phyloP scores from a whole-genome alignment of 345 rosid genomes.

The Euphorbia tirucalli region DNA sequence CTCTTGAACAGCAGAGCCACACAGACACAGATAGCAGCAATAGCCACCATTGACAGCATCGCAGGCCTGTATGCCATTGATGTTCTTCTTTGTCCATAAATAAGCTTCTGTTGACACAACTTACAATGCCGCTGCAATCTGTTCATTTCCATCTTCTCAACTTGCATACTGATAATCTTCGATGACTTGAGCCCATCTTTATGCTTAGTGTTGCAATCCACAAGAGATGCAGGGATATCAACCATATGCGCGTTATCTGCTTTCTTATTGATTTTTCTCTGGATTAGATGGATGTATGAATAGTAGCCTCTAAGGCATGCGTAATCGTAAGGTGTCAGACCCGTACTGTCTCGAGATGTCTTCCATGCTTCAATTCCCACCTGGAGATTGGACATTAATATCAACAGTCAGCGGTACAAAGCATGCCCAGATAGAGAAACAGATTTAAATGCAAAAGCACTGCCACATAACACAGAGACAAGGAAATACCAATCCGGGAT shows the following conservation, averaged over 20 bases:
- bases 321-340: slow-evolving; percentile 91
- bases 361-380: slow-evolving; percentile 93
- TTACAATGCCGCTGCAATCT: slow-evolving; percentile 46
- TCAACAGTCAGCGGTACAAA: not conserved
- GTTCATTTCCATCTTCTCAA: slow-evolving; percentile 32
- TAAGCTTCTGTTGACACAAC: slow-evolving; percentile 58
- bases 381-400: slow-evolving; percentile 27
- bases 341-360: slow-evolving; percentile 72
- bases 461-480: not conserved
- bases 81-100: slow-evolving; percentile 42
- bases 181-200: slow-evolving; percentile 28
- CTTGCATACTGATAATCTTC: slow-evolving; percentile 43
- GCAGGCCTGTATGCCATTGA: slow-evolving; percentile 84
- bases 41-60: slow-evolving; percentile 92
- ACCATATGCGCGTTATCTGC: slow-evolving; percentile 50
- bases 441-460: not conserved
- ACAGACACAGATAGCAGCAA: slow-evolving; percentile 94
- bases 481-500: slow-evolving; percentile 71
- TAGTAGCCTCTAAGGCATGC: slow-evolving; percentile 94
- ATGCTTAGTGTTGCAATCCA: slow-evolving; percentile 27
- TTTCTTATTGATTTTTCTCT: slow-evolving; percentile 65
- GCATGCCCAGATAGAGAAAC: not conserved
- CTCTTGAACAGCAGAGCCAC: slow-evolving; percentile 96
- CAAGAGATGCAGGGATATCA: slow-evolving; percentile 41
- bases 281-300: slow-evolving; percentile 86